A percentile compares a stretch with the other conserved stretches of the same genome.
Conservation (phyloP, 805 yeast genomes). For the Candida pseudoglaebosa region DNA sequence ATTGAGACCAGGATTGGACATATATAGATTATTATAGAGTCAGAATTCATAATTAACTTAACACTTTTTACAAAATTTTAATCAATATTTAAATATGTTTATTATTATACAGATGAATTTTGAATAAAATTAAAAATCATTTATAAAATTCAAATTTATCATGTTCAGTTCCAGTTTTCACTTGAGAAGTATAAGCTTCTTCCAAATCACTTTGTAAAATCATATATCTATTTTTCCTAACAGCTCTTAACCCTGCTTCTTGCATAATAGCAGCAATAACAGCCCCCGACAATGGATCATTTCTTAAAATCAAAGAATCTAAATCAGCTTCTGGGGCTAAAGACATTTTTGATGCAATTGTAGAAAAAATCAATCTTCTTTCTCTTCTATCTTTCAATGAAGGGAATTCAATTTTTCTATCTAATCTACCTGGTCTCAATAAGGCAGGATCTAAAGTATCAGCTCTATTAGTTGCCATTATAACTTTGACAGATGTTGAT, state of each 20-base stretch:
- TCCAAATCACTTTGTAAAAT: constrained; percentile 94
- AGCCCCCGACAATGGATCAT: constrained; percentile 96
- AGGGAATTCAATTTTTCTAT: constrained; percentile 97
- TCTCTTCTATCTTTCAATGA: constrained; percentile 95
- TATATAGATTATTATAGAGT: constrained; percentile 38
- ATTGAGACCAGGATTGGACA: constrained; percentile 59
- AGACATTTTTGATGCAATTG: constrained; percentile 96
- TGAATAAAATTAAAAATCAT: constrained; percentile 27
- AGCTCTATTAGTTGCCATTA: constrained; percentile 99
- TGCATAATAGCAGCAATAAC: constrained; percentile 99
- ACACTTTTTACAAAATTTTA: too few relatives aligned
- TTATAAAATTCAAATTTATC: constrained; percentile 98
- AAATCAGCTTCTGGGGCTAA: constrained; percentile 96
- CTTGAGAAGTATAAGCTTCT: constrained; percentile 96
- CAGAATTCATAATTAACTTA: background rate
- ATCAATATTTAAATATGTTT: constrained; percentile 2
- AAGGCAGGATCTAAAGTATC: constrained; percentile 98
- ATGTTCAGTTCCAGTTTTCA: constrained; percentile 89
- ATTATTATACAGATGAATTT: constrained; percentile 1
- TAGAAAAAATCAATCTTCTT: constrained; percentile 91
- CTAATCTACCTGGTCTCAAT: constrained; percentile 97
- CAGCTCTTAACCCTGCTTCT: constrained; percentile 98
- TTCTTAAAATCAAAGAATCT: constrained; percentile 90
- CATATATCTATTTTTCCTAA: constrained; percentile 95
- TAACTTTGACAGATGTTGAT: constrained; percentile 89